Evolutionary conservation across 1,284 basidiomycete genomes (phyloP), one percentile per base, ranked within the genome.

Genomic region (Ceratobasidium sp.): DNA sequence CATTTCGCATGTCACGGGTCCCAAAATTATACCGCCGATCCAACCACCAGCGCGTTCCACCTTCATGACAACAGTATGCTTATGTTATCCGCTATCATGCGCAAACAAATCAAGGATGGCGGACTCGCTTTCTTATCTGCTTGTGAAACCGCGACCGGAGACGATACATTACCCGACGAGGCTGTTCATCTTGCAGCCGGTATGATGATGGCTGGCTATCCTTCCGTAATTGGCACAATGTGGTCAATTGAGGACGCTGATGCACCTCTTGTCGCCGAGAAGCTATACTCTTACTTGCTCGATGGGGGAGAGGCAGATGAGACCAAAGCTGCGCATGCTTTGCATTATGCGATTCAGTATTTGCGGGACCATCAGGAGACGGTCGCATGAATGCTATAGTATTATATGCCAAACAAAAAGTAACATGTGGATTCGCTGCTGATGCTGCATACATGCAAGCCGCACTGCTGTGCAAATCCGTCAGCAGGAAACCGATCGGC

Each of bases 1-100:
- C 72, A 76, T 44, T 23, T 76, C 10, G n/a, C 72, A 72, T 72
- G 70, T 40, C 70, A 72, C 55, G 70, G 15, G 4, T 3, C 12
- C 20, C 70, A 64, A 51, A 70, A 76, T 20, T n/a, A n/a, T n/a
- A n/a, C n/a, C n/a, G n/a, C 42, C 33, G 12, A 33, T 4, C 72
- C 72, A 39, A 46, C 44, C 13, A 13, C 44, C 7, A 46, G 44
- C 44, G 44, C 44, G 44, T 46, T 46, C 13, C 44, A 68, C 42
- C 12, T 42, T n/a, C 44, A n/a, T n/a, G n/a, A 70, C 28, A 18
- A 44, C 72, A 60, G 61, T 33, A 6, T 4, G 7, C 60, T 76
- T 9, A 46, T 13, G 3, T n/a, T 76, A 3, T 3, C 44, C 5
- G 23, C 63, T 33, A 76, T 76, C 72, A 76, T 46, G 13, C 23